Base-by-base conservation (phyloP, 2,329 filamentous ascomycete genomes). In the Capronia coronata region DNA sequence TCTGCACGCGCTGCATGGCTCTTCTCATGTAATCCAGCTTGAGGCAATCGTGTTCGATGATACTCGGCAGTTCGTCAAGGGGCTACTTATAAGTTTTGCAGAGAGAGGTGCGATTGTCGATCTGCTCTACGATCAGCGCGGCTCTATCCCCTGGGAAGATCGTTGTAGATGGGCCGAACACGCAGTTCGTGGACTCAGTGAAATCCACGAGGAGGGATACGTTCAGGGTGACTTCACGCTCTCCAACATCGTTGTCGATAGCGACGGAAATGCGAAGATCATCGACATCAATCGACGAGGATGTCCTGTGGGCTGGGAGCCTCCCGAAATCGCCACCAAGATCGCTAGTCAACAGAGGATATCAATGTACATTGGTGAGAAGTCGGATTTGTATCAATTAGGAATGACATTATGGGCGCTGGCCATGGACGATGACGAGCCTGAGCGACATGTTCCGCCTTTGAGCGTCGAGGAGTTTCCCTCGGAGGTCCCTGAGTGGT, bases 231-330 rank as follows among this genome's bases (percentile, higher is more conserved):
- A 98, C 64, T 96, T 98, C 58, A 98, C 93, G 0, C 75, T 98
- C 22, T 95, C 90, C 3, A 98, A 98, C 64, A 94, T 98, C 57
- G 93, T 98, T 54, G 85, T 98, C 62, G 88, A 97, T 65, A 76
- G 77, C 10, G 70, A 85, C 37, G 83, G 89, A 63, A 78, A 96
- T 63, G 93, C 91, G 7, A 91, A 94, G 62, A 97, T 98, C 59
- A 98, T 98, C 63, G 93, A 98, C 67, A 96, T 98, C 71, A 98
- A 98, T 70, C 79, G 93, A 48, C 78, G 93, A 61, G 93, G 93
- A n/a, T 98, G 93, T 62, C 93, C 93, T 0, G 87, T 97, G 3
- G 91, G 91, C 19, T 98, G 93, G 93, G 93, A 98, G 60, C 90
- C 93, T 2, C 93, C 93, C 3, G 93, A 98, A 68, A 85, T 94